These are phyloP conservation scores for Paragyromitra xinjiangensis DNA, from an alignment of 495 filamentous ascomycete genomes.

Conservation along the genomic window DNA sequence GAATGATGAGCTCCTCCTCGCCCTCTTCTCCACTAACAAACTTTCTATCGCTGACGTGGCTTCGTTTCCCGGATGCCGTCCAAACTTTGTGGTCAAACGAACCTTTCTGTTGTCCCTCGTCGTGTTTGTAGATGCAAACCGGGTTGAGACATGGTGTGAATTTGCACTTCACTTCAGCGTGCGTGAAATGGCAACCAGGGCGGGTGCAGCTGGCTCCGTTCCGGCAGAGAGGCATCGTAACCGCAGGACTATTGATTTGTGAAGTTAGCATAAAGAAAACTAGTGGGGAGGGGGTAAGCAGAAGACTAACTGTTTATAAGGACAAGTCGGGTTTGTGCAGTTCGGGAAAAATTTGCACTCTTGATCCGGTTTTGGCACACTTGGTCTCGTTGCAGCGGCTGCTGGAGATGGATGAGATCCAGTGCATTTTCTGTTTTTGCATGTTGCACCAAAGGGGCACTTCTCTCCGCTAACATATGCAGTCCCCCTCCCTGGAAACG, in stretches of 20 bases:
- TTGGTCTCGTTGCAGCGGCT: slow-evolving; percentile 56
- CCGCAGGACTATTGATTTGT: slow-evolving; percentile 60
- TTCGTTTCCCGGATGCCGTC: slow-evolving; percentile 70
- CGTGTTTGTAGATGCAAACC: slow-evolving; percentile 86
- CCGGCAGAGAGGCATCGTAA: slow-evolving; percentile 77
- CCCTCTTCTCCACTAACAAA: slow-evolving; percentile 76
- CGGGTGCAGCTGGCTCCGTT: slow-evolving; percentile 91
- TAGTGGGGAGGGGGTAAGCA: neutral
- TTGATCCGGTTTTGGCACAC: slow-evolving; percentile 68
- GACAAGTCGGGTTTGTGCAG: slow-evolving; percentile 85
- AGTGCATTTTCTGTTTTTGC: slow-evolving; percentile 93
- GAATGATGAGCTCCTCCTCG: slow-evolving; percentile 81
- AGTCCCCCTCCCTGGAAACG: slow-evolving; percentile 75
- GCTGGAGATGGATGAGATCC: slow-evolving; percentile 93
- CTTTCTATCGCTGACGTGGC: slow-evolving; percentile 88
- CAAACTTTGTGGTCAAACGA: slow-evolving; percentile 91
- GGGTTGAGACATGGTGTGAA: slow-evolving; percentile 90
- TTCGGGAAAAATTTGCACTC: slow-evolving; percentile 96
- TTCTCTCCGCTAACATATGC: slow-evolving; percentile 77
- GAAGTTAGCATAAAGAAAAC: slow-evolving; percentile 26
- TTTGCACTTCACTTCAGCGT: slow-evolving; percentile 82
- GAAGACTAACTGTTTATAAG: slow-evolving; percentile 75
- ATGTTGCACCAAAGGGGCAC: slow-evolving; percentile 86
- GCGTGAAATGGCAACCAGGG: slow-evolving; percentile 88
- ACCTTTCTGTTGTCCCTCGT: slow-evolving; percentile 81